These are phyloP conservation scores for Raffaelea ambrosiae DNA, from an alignment of 2,329 filamentous ascomycete genomes.

Conservation along the genomic window DNA sequence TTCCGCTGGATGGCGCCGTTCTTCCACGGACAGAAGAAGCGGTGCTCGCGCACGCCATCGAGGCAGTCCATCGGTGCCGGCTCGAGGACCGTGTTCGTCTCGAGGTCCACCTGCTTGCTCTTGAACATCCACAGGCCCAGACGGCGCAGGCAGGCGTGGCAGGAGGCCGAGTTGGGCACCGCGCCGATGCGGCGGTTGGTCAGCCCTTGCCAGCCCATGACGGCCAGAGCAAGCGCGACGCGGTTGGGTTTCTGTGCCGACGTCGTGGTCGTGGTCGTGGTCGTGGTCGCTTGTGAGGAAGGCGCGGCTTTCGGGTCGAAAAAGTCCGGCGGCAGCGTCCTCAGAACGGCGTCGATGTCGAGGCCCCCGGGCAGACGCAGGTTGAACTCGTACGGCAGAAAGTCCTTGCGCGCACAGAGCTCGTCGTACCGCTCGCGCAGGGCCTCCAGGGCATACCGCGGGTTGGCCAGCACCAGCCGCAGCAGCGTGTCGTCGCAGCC, in stretches of 20 bases:
- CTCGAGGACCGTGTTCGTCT: slow-evolving; percentile 41
- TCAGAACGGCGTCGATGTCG: slow-evolving; percentile 40
- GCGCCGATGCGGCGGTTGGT: slow-evolving; percentile 44
- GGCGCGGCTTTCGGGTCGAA: slow-evolving; percentile 25
- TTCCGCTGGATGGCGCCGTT: slow-evolving; percentile 54
- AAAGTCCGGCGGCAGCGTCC: slow-evolving; percentile 45
- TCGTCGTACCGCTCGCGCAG: slow-evolving; percentile 60
- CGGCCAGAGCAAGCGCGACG: slow-evolving; percentile 58
- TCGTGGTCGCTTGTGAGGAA: slow-evolving; percentile 26
- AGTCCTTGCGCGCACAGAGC: slow-evolving; percentile 42
- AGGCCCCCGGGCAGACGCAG: slow-evolving; percentile 46
- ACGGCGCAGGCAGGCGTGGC: slow-evolving; percentile 77
- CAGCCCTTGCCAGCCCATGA: slow-evolving; percentile 70
- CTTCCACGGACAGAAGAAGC: slow-evolving; percentile 79
- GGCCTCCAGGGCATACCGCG: slow-evolving; percentile 45
- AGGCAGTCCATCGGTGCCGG: slow-evolving; percentile 58
- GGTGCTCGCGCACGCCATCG: slow-evolving; percentile 63
- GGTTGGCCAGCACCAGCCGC: slow-evolving; percentile 55
- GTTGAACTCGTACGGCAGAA: slow-evolving; percentile 55
- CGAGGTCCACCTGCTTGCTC: slow-evolving; percentile 56
- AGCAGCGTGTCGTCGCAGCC: slow-evolving; percentile 71
- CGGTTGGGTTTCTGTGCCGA: slow-evolving; percentile 36
- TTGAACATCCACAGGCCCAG: slow-evolving; percentile 93
- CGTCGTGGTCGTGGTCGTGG: slow-evolving; percentile 13
- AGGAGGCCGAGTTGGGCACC: slow-evolving; percentile 67